Evolutionary conservation across 495 filamentous ascomycete species (phyloP), one percentile per base, ranked within the genome.

Genomic region (Aspergillus asperescens): DNA sequence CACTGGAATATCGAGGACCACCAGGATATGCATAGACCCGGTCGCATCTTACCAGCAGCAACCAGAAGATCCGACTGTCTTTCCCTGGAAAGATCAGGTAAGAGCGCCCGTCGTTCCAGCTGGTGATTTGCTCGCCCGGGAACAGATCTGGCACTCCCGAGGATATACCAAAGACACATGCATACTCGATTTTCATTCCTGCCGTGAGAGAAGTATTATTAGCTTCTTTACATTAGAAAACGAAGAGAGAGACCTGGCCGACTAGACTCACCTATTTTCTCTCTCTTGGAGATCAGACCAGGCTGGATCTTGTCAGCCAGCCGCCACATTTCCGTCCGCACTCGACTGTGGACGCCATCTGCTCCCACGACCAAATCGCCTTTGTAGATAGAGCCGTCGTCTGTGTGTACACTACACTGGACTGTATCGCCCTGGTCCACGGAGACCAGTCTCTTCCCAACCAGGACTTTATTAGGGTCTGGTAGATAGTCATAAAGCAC

Each of bases 301-400:
- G 37, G 56, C 72, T 69, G 50, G 63, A 60, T 34, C 56, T 38
- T 20, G 64, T 51, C 24, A 39, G 47, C 59, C 20, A 29, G 35
- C 44, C 61, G 55, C 60, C 71, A 68, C 62, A 54, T 54, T 48
- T 71, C 66, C 22, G 51, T 29, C 19, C 74, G 58, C 7, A 70
- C 67, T 43, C 44, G 57, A 55, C 75, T 77, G 41, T 73, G 68
- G 12, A 78, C 71, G 0, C 77, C 77, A 54, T 80, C 77, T 6
- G 67, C 67, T 0, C 76, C 78, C 3, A 77, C 62, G 9, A 81
- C 56, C 12, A 78, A 20, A 39, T 74, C 62, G 0, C 77, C 78
- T 5, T 57, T 24, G 41, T 68, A 62, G 1, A 25, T 25, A 1
- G 45, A 43, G 1, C 56, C 52, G 34, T 54, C 48, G 3, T 53